Evolutionary conservation across 2,329 filamentous ascomycete species (phyloP), one percentile per base, ranked within the genome.

Genomic region (Phialophora chinensis): DNA sequence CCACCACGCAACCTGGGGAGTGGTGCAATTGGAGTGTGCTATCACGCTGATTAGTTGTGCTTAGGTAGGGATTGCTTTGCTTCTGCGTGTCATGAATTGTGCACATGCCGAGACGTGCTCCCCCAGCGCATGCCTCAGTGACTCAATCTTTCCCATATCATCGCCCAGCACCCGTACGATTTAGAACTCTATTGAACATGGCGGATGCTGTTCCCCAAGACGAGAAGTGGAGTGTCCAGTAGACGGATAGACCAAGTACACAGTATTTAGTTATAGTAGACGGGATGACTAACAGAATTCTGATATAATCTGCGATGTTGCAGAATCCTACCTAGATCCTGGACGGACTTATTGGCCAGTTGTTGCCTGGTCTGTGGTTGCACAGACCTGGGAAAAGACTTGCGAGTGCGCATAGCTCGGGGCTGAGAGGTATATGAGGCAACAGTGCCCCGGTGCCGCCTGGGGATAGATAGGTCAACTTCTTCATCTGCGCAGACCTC

Each of bases 21-120:
- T 63, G 60, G 60, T 47, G 57, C 67, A 49, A 60, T 63, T 62
- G 61, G 65, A 44, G 33, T 52, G 25, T 35, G 38, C 54, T 17
- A 33, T 62, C 4, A 20, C 49, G 49, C 47, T 62, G 62, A 62
- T 67, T 66, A 62, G 65, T 63, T 67, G 67, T 69, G 54, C 59
- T 60, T 60, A 55, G 47, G 42, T 38, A 56, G 47, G 25, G 17
- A n/a, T 55, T 47, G 61, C 53, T 52, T 57, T 65, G 55, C 58
- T 65, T 65, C 47, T 53, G 60, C 49, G 58, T 62, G 35, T 62
- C 31, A 31, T 20, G 47, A 60, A 29, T 31, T 65, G 53, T 57
- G 57, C 57, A 63, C 62, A 42, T 62, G 38, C 38, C 6, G 38
- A n/a, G 38, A 42, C 17, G 5, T 42, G 58, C 57, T 53, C 52